A percentile compares a stretch with the other conserved stretches of the same genome.
Evolutionary conservation across 108 stramenopile species (phyloP).

Genomic region (Cyclotella cryptica): DNA sequence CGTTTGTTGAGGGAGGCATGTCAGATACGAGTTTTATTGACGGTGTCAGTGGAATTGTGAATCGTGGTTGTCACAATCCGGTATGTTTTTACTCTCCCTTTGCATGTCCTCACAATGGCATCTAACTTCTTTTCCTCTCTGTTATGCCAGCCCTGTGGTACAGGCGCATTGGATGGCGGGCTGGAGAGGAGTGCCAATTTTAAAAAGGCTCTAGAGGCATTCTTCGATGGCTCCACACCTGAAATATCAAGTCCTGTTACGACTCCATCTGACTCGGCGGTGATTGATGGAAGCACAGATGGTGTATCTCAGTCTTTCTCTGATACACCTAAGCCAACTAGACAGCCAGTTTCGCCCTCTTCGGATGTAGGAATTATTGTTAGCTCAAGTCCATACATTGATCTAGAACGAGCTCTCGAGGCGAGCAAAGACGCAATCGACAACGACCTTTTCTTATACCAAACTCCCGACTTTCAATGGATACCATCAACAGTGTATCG

Average conservation of each 20-base stretch:
- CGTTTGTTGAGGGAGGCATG: conserved; percentile 48
- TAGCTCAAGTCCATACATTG: background rate
- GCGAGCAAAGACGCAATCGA: conserved; percentile 17
- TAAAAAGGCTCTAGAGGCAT: conserved; percentile 32
- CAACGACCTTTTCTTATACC: conserved; percentile 33
- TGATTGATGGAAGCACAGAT: background rate
- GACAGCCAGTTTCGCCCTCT: background rate
- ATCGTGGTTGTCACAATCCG: conserved; percentile 47
- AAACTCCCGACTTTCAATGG: conserved; percentile 24
- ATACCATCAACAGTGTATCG: conserved; percentile 26
- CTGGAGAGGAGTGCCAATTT: conserved; percentile 38
- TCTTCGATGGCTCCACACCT: conserved; percentile 22
- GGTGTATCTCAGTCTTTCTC: background rate
- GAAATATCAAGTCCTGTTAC: background rate
- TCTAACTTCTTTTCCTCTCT: too few relatives aligned
- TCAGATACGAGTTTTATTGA: conserved; percentile 29
- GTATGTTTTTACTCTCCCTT: background rate
- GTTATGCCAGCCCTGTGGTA: conserved; percentile 38
- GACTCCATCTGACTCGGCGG: background rate
- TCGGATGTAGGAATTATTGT: background rate
- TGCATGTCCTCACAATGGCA: too few relatives aligned
- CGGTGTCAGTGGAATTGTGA: conserved; percentile 34
- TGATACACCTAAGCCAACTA: background rate
- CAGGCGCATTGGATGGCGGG: conserved; percentile 33
- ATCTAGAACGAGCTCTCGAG: conserved; percentile 9